Conservation (phyloP, 75 land plant species). For the Cryptomeria japonica region DNA sequence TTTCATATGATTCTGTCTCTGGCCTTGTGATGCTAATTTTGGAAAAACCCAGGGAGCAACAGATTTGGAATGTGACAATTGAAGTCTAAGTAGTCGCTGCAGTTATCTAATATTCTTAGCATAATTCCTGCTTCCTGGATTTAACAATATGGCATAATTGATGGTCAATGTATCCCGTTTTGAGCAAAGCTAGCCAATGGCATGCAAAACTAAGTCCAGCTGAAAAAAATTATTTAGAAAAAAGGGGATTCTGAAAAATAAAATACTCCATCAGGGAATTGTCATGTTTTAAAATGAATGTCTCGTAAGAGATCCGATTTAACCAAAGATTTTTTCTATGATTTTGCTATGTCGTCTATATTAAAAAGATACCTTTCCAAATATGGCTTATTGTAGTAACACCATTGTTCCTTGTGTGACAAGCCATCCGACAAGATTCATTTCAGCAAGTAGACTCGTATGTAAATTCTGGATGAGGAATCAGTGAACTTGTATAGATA, state of each 20-base stretch:
- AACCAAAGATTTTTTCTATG: neutral
- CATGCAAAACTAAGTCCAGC: neutral
- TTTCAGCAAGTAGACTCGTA: neutral
- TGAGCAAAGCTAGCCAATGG: neutral
- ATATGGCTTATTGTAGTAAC: neutral
- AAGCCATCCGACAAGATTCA: neutral
- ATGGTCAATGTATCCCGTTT: neutral
- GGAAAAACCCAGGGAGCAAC: constrained; percentile 13
- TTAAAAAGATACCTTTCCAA: neutral
- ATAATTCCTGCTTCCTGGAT: neutral
- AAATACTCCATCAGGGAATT: neutral
- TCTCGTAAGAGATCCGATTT: neutral
- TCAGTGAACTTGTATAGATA: neutral
- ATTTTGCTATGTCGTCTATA: neutral
- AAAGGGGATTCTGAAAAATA: neutral
- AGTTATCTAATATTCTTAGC: neutral
- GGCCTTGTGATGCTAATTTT: constrained; percentile 52
- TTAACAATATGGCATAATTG: neutral
- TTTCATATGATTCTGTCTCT: constrained; percentile 44
- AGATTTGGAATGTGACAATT: neutral
- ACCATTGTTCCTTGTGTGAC: neutral
- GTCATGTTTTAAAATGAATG: neutral
- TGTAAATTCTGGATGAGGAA: neutral
- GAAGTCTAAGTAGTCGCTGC: neutral
- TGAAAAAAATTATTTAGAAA: neutral